Base-by-base conservation (phyloP, 169 alveolate species). In the Plasmodium fragile region DNA sequence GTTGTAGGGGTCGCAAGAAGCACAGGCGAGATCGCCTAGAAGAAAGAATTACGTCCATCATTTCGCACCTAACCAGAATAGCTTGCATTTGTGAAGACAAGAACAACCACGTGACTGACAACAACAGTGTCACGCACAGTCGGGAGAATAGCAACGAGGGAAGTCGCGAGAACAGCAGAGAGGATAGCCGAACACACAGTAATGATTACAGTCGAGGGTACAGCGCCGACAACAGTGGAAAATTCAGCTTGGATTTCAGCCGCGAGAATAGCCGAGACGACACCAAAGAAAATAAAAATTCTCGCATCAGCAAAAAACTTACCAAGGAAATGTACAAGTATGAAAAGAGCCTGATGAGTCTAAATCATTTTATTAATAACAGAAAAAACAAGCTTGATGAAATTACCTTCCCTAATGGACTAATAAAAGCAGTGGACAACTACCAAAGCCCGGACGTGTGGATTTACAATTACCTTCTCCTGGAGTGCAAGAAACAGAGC, bases 271-370 rank as follows among this genome's bases (percentile, higher is more conserved):
- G 72, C 30, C 32, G 72, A 0, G 72, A 55, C 3, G 8, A 28
- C 7, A 53, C 22, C 36, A 11, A 16, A 6, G 71, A 87, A 75
- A 59, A 5, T 18, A 83, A 80, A 18, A 79, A 71, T 36, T 28
- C 30, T 32, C 71, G 71, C 45, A 70, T 80, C 8, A 70, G 84
- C 73, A 79, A 69, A 43, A 90, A 90, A 49, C 70, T 90, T 10
- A 49, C 82, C 11, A 90, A 78, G 49, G 92, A 90, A 80, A 90
- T 90, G 94, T 80, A 90, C 75, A 90, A 90, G 52, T 90, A 90
- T 43, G 94, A 90, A 53, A 90, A 90, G 81, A 69, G 91, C 72
- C 73, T 90, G 73, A 65, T 69, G 18, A 59, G 82, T 43, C 28
- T 90, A 18, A 90, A 70, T 69, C 16, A 41, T 22, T 90, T 36